phyloP scores from a whole-genome alignment of 2,329 filamentous ascomycete species.

The Dichotomopilus funicola region DNA sequence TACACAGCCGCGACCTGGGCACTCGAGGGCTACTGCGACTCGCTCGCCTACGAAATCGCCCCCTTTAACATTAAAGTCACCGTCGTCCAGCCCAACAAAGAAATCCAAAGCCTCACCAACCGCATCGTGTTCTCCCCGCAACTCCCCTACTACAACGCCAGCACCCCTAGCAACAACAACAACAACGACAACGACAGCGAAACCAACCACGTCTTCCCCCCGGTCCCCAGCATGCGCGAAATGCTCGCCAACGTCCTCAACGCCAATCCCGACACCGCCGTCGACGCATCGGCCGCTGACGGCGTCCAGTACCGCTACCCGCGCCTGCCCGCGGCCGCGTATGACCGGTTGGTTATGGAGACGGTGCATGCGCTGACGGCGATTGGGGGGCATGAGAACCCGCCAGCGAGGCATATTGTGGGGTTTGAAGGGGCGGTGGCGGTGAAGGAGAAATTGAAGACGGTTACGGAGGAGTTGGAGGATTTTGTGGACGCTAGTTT shows the following conservation, averaged over 20 bases:
- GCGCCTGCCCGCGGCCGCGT: constrained; percentile 58
- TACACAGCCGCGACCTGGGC: constrained; percentile 93
- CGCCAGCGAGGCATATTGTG: constrained; percentile 88
- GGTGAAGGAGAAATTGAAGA: constrained; percentile 94
- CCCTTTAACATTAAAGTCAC: constrained; percentile 97
- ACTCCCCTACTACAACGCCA: constrained; percentile 56
- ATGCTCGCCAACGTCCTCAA: constrained; percentile 78
- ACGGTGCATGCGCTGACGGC: constrained; percentile 86
- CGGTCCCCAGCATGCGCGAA: constrained; percentile 73
- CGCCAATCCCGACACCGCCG: constrained; percentile 59
- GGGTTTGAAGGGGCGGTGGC: constrained; percentile 79
- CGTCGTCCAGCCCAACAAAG: constrained; percentile 91
- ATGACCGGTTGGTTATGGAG: constrained; percentile 72
- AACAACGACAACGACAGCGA: no score
- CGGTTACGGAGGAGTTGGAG: constrained; percentile 90
- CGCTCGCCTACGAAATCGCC: constrained; percentile 89
- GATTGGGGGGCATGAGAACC: constrained; percentile 93
- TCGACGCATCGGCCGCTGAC: constrained; percentile 30
- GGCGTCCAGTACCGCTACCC: constrained; percentile 65
- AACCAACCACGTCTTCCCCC: constrained; percentile 47
- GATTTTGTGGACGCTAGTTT: constrained; percentile 90
- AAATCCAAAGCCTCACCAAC: constrained; percentile 82
- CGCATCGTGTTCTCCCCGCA: constrained; percentile 77
- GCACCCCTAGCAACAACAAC: no score
- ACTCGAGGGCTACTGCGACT: constrained; percentile 91